Percentiles rank a stretch among this genome's conserved stretches.
These are phyloP conservation scores for Tetrapisispora namnaoensis DNA, from an alignment of 805 yeast species.

Conservation along the genomic window DNA sequence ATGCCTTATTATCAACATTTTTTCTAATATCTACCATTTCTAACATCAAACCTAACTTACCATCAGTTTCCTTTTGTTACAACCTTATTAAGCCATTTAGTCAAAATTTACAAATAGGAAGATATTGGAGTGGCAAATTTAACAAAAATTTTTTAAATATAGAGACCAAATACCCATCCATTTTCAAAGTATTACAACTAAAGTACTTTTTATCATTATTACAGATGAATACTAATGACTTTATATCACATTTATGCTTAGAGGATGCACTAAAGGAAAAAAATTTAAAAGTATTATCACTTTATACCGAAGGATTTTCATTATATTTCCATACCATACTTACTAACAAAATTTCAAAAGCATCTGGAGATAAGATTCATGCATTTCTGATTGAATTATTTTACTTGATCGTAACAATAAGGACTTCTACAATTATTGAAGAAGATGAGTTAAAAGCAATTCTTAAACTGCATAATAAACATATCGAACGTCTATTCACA, in stretches of 20 bases:
- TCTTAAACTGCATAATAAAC: background rate
- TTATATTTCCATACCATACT: conserved; percentile 17
- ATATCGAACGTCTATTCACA: background rate
- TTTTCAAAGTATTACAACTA: conserved; percentile 14
- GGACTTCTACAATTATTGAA: conserved; percentile 3
- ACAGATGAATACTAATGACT: conserved; percentile 21
- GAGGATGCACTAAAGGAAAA: conserved; percentile 8
- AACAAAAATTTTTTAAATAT: conserved; percentile 11
- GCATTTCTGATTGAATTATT: conserved; percentile 22
- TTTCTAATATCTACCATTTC: conserved; percentile 10
- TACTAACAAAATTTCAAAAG: conserved; percentile 13
- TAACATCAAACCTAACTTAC: conserved; percentile 3
- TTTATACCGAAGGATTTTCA: conserved; percentile 29
- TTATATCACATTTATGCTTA: conserved; percentile 18
- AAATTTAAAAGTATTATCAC: conserved; percentile 15
- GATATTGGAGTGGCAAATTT: conserved; percentile 10
- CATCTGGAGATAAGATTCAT: conserved; percentile 10
- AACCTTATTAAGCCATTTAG: conserved; percentile 7
- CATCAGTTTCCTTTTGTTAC: conserved; percentile 8
- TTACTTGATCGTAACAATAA: background rate
- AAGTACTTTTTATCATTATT: conserved; percentile 19
- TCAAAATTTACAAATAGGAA: conserved; percentile 11
- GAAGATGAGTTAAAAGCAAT: conserved; percentile 1
- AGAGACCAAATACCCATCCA: conserved; percentile 11
- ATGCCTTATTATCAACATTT: conserved; percentile 8